These are phyloP conservation scores for Berkeleyomyces rouxiae DNA, from an alignment of 2,329 filamentous ascomycete genomes.

Conservation along the genomic window DNA sequence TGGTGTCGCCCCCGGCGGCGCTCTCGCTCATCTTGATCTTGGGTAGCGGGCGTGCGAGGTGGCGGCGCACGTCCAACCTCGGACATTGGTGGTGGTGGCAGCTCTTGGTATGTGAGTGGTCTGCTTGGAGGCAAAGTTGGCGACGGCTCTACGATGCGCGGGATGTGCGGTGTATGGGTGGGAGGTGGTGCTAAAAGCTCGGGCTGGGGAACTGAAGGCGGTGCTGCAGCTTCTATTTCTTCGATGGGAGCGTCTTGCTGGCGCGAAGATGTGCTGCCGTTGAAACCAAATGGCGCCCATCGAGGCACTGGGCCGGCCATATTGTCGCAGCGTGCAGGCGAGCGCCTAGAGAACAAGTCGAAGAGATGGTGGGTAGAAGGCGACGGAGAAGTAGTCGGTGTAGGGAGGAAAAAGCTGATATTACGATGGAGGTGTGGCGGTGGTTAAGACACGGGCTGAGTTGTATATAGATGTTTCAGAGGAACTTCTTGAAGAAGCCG, in stretches of 20 bases:
- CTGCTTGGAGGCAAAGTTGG: constrained; percentile 4
- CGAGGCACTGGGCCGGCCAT: constrained; percentile 1
- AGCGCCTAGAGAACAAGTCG: background rate
- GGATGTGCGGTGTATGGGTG: background rate
- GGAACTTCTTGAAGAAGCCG: background rate
- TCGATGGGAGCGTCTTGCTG: background rate
- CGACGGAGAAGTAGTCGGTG: background rate
- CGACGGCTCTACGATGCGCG: background rate
- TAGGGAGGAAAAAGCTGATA: too few relatives aligned
- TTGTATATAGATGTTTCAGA: background rate
- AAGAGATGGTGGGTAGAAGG: background rate
- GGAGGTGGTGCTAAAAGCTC: background rate
- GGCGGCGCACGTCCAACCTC: background rate
- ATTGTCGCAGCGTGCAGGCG: background rate
- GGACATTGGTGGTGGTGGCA: constrained; percentile 25
- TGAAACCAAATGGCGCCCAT: background rate
- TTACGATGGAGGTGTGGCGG: too few relatives aligned
- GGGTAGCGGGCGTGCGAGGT: background rate
- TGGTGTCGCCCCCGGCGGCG: background rate
- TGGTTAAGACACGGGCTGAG: too few relatives aligned
- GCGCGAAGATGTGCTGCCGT: background rate
- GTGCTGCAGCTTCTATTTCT: constrained; percentile 2
- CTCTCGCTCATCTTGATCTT: background rate
- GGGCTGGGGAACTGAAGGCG: background rate
- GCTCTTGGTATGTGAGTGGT: constrained; percentile 25